Evolutionary conservation across 192 early-diverging fungal genomes (phyloP), one percentile per base, ranked within the genome.

Genomic region (Umbelopsis isabellina): DNA sequence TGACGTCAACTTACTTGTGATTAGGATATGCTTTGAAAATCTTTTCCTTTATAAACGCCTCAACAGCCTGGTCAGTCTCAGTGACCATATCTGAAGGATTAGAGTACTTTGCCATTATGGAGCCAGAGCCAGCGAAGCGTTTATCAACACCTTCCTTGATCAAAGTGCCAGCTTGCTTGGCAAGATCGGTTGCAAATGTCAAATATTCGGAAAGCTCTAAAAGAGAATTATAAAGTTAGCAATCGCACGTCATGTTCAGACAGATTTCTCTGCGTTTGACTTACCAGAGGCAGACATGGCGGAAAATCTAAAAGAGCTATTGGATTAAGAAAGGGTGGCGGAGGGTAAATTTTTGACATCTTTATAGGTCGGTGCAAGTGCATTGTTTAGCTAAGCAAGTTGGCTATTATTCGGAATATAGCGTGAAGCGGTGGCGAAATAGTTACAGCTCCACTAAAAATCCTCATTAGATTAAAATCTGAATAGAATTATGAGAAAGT

Each of bases 81-180:
- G 97, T 99, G 21, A 98, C 92, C 37, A 96, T 74, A 69, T 96
- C 93, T 12, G 87, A 80, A 9, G 88, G 80, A 73, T 91, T 92
- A 22, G 79, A 83, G 69, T 85, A 73, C 78, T 90, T 92, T 48
- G 76, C 77, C n/a, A 81, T 70, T 13, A 85, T 67, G 55, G 75
- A 76, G 12, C 79, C 75, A 21, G 81, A 72, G 13, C 80, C 73
- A 1, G 78, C 50, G 18, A 79, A 74, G 46, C 85, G 82, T 22
- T 55, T 73, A 66, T 85, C 70, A 47, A 90, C 79, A 4, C 85
- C 89, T 7, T 83, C 80, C 75, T 77, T 70, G 51, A 92, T 90
- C 65, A 89, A 74, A 37, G 79, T 79, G 13, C 88, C 91, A 33
- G 87, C 87, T 50, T 86, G 76, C 25, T 78, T 71, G 10, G 89